Percentiles rank a stretch among this genome's conserved stretches.
These are phyloP conservation scores for Pyrus betulifolia DNA, from an alignment of 306 rosid species.

Conservation along the genomic window DNA sequence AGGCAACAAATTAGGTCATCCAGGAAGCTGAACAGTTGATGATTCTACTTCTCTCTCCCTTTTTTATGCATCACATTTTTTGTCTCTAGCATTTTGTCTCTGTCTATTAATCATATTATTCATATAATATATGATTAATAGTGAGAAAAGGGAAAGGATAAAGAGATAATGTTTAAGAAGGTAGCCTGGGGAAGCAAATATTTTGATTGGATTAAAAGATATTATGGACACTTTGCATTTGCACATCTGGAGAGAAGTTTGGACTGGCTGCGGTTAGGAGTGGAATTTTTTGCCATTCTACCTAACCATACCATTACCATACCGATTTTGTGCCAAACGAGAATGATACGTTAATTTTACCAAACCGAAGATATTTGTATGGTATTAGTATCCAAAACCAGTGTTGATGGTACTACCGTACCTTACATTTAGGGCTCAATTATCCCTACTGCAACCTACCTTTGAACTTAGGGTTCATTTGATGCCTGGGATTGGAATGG, in stretches of 20 bases:
- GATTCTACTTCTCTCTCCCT: conserved; percentile 12
- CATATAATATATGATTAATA: not conserved
- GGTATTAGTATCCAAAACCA: too few relatives aligned
- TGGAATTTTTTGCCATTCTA: too few relatives aligned
- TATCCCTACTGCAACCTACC: too few relatives aligned
- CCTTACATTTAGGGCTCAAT: too few relatives aligned
- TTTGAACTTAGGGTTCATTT: too few relatives aligned
- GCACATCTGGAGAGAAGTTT: not conserved
- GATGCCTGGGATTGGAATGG: too few relatives aligned
- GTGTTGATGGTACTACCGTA: too few relatives aligned
- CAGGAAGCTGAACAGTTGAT: not conserved
- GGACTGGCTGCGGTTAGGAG: too few relatives aligned
- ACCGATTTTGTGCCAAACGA: too few relatives aligned
- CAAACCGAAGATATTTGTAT: too few relatives aligned
- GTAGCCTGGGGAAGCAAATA: conserved; percentile 16
- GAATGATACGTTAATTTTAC: too few relatives aligned
- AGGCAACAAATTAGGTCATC: conserved; percentile 29
- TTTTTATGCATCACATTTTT: conserved; percentile 26
- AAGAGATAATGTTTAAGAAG: conserved; percentile 29
- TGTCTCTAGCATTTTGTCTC: conserved; percentile 25
- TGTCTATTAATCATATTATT: conserved; percentile 1
- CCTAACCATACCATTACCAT: too few relatives aligned
- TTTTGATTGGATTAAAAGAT: conserved; percentile 10
- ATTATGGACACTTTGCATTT: conserved; percentile 1
- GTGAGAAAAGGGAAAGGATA: conserved; percentile 18